phyloP scores from a whole-genome alignment of 352 stramenopile species.

The Globisporangium nagaii region DNA sequence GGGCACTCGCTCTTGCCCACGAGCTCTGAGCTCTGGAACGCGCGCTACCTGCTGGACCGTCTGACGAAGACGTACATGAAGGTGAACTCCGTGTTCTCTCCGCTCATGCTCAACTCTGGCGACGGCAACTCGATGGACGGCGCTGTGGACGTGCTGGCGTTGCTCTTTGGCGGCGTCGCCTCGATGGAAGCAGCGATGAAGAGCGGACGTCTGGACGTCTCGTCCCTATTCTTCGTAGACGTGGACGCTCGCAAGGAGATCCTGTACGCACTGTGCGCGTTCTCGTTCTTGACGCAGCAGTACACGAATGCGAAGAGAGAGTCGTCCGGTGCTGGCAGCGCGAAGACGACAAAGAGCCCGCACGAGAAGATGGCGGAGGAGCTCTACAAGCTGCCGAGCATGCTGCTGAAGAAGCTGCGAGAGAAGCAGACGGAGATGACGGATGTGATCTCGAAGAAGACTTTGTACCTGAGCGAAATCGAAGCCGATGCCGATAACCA shows the following conservation, averaged over 20 bases:
- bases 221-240: slow-evolving; percentile 71
- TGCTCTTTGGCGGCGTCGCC: slow-evolving; percentile 63
- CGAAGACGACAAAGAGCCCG: slow-evolving; percentile 6
- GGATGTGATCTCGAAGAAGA: slow-evolving; percentile 56
- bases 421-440: slow-evolving; percentile 49
- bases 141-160: slow-evolving; percentile 61
- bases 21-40: slow-evolving; percentile 57
- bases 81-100: slow-evolving; percentile 19
- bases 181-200: slow-evolving; percentile 83
- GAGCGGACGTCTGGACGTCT: slow-evolving; percentile 66
- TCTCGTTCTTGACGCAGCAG: slow-evolving; percentile 70
- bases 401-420: slow-evolving; percentile 58
- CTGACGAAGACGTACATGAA: slow-evolving; percentile 62
- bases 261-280: slow-evolving; percentile 74
- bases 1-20: slow-evolving; percentile 78
- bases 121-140: slow-evolving; percentile 19
- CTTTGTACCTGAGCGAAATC: slow-evolving; percentile 68
- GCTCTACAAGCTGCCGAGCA: slow-evolving; percentile 51
- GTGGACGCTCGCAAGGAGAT: slow-evolving; percentile 57
- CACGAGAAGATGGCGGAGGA: slow-evolving; percentile 59
- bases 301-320: slow-evolving; percentile 23
- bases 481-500: slow-evolving; percentile 45
- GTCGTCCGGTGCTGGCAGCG: not conserved
- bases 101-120: slow-evolving; percentile 21
- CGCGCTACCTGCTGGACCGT: slow-evolving; percentile 59